Evolutionary conservation across 148 eudicot species (phyloP).

Genomic region (Silene conica): DNA sequence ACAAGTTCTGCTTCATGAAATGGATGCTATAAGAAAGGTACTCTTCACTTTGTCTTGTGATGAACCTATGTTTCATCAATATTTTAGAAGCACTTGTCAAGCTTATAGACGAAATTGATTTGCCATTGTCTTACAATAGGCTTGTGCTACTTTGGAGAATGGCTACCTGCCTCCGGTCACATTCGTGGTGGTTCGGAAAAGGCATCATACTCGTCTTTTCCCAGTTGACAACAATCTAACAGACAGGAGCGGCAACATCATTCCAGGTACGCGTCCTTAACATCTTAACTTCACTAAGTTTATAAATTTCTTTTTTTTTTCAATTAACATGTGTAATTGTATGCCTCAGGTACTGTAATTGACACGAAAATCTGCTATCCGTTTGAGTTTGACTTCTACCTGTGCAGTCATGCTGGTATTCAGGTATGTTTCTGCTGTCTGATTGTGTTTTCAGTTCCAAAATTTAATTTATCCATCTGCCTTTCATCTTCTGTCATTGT

Average conservation of each 20-base stretch:
- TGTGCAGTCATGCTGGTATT: slow-evolving; percentile 85
- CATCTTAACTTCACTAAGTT: neutral
- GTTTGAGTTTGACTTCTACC: slow-evolving; percentile 51
- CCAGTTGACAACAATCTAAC: slow-evolving; percentile 40
- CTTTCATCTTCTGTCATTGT: neutral
- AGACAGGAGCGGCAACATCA: slow-evolving; percentile 79
- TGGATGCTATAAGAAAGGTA: too few relatives aligned
- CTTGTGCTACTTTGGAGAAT: slow-evolving; percentile 54
- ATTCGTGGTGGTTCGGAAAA: slow-evolving; percentile 89
- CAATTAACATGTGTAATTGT: neutral
- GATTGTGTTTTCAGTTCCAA: neutral
- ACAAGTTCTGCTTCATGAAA: too few relatives aligned
- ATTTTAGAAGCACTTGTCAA: neutral
- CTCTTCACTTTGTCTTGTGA: too few relatives aligned
- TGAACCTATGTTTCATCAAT: too few relatives aligned
- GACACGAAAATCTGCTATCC: slow-evolving; percentile 72
- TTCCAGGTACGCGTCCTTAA: slow-evolving; percentile 51
- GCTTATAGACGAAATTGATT: too few relatives aligned
- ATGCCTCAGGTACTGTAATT: slow-evolving; percentile 53
- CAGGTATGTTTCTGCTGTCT: slow-evolving; percentile 37
- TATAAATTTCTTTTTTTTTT: neutral
- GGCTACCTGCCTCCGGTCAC: slow-evolving; percentile 65
- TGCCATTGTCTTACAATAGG: slow-evolving; percentile 33
- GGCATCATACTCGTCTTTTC: slow-evolving; percentile 91
- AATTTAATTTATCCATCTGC: neutral